Percentiles rank a stretch among this genome's conserved stretches.
Conservation (phyloP, 352 stramenopile genomes). For the Aphanomyces cochlioides region DNA sequence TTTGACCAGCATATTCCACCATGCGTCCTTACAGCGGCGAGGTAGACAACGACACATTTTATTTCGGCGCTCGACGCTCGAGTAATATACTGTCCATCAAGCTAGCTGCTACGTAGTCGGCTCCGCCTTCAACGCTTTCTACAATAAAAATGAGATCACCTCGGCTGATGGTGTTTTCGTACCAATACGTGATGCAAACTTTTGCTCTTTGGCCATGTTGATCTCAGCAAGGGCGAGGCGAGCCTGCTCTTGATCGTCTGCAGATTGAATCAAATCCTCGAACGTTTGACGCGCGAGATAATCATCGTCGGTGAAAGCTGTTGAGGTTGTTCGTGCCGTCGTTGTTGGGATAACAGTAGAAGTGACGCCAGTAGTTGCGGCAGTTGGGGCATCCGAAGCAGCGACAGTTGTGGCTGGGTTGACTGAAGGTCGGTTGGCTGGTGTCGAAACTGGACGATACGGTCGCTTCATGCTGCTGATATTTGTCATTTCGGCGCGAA, state of each 20-base stretch:
- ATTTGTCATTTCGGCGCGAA: conserved; percentile 65
- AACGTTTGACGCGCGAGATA: conserved; percentile 25
- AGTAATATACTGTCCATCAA: conserved; percentile 76
- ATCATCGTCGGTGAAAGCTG: neutral
- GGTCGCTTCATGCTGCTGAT: conserved; percentile 62
- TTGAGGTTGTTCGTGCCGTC: neutral
- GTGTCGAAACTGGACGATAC: conserved; percentile 39
- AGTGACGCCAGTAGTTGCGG: conserved; percentile 15
- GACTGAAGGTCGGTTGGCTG: conserved; percentile 10
- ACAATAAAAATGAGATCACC: conserved; percentile 5
- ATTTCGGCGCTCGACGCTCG: conserved; percentile 27
- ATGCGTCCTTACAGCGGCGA: conserved; percentile 46
- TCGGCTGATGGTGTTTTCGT: neutral
- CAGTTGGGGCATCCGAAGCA: neutral
- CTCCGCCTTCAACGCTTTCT: conserved; percentile 67
- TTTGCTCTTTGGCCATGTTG: conserved; percentile 50
- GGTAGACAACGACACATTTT: conserved; percentile 32
- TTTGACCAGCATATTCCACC: conserved; percentile 49
- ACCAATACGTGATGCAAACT: conserved; percentile 46
- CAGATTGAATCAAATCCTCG: conserved; percentile 22
- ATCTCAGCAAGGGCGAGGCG: conserved; percentile 62
- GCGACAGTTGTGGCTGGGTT: neutral
- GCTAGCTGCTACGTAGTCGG: conserved; percentile 75
- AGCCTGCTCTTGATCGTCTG: conserved; percentile 41
- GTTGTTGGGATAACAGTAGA: conserved; percentile 23